Evolutionary conservation across 805 yeast species (phyloP).

Genomic region (Blastobotrys chiropterorum): DNA sequence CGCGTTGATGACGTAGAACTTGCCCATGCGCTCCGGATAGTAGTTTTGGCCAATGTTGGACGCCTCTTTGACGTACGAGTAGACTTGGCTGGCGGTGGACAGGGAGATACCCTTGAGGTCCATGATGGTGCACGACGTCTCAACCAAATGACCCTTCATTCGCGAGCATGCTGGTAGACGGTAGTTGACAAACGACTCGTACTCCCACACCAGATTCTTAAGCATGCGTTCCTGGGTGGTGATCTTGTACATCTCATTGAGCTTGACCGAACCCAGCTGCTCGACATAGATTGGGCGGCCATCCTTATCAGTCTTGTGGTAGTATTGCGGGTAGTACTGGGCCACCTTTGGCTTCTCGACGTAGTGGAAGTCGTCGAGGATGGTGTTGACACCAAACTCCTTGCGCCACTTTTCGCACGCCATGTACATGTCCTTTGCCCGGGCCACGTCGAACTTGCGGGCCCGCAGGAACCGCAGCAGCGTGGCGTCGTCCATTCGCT

Average conservation of each 20-base stretch:
- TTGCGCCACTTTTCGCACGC: slow-evolving; percentile 90
- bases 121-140: slow-evolving; percentile 93
- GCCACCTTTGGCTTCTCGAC: slow-evolving; percentile 91
- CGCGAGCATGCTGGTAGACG: slow-evolving; percentile 95
- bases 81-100: slow-evolving; percentile 75
- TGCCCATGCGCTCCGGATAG: slow-evolving; percentile 99
- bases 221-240: slow-evolving; percentile 96
- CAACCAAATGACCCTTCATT: slow-evolving; percentile 67
- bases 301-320: slow-evolving; percentile 93
- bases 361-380: slow-evolving; percentile 81
- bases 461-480: slow-evolving; percentile 84
- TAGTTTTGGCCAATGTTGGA: slow-evolving; percentile 92
- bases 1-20: slow-evolving; percentile 89
- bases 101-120: slow-evolving; percentile 93
- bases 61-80: slow-evolving; percentile 86
- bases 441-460: slow-evolving; percentile 80
- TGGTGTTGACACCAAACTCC: slow-evolving; percentile 79
- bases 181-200: slow-evolving; percentile 77
- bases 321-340: slow-evolving; percentile 88
- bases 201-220: slow-evolving; percentile 94
- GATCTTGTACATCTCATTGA: slow-evolving; percentile 85
- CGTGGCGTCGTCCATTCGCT: slow-evolving; percentile 82
- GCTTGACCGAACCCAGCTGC: slow-evolving; percentile 86
- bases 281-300: slow-evolving; percentile 96
- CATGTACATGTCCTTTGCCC: slow-evolving; percentile 75